phyloP scores from a whole-genome alignment of 768 basidiomycete genomes.

The Tricholoma matsutake region DNA sequence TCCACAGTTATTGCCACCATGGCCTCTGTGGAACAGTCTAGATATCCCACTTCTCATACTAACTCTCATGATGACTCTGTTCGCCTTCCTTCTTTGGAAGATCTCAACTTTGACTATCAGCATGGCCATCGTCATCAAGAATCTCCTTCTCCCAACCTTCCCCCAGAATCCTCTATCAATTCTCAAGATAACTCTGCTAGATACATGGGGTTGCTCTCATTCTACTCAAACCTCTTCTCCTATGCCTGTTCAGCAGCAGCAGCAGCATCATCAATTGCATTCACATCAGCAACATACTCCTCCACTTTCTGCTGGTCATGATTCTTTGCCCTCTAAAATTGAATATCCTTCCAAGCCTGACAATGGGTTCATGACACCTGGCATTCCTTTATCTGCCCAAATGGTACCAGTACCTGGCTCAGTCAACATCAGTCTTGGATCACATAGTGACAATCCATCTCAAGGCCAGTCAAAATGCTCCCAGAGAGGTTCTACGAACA shows the following conservation, averaged over 20 bases:
- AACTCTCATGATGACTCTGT: slow-evolving; percentile 40
- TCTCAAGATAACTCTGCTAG: slow-evolving; percentile 29
- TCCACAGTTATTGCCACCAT: slow-evolving; percentile 26
- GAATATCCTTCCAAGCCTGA: slow-evolving; percentile 50
- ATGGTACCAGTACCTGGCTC: slow-evolving; percentile 35
- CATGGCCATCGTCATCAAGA: slow-evolving; percentile 31
- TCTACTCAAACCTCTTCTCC: slow-evolving; percentile 23
- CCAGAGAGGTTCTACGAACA: slow-evolving; percentile 36
- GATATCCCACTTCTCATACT: slow-evolving; percentile 35
- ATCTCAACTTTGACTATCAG: slow-evolving; percentile 59
- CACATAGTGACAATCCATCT: slow-evolving; percentile 35
- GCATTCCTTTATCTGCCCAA: slow-evolving; percentile 44
- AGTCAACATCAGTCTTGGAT: slow-evolving; percentile 28
- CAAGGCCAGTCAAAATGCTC: slow-evolving; percentile 40
- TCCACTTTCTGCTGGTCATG: slow-evolving; percentile 44
- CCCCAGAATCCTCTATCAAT: slow-evolving; percentile 24
- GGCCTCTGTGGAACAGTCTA: slow-evolving; percentile 50
- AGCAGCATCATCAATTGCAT: slow-evolving; percentile 36
- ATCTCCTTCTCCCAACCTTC: slow-evolving; percentile 3
- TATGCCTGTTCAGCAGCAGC: slow-evolving; percentile 26
- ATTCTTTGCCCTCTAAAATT: slow-evolving; percentile 30
- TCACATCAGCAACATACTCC: slow-evolving; percentile 49
- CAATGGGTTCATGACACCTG: slow-evolving; percentile 46
- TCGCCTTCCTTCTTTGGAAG: slow-evolving; percentile 70
- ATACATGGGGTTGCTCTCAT: slow-evolving; percentile 30